Evolutionary conservation across 805 yeast species (phyloP).

Genomic region (Ogataea kodamae): DNA sequence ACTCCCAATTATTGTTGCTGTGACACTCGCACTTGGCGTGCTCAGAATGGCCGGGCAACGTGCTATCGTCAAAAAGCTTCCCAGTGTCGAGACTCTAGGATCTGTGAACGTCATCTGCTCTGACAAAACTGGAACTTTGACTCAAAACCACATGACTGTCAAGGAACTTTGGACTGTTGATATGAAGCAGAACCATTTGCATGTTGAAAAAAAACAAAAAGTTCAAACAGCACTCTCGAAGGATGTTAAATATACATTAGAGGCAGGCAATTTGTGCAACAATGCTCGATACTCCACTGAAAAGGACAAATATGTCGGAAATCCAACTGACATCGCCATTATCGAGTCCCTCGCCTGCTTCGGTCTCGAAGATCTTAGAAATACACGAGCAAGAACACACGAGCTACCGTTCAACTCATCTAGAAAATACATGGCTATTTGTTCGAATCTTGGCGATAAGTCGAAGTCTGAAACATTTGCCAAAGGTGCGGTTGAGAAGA

Average conservation of each 20-base stretch:
- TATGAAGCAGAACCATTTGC: slow-evolving; percentile 37
- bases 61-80: slow-evolving; percentile 91
- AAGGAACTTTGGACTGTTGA: slow-evolving; percentile 78
- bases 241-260: slow-evolving; percentile 55
- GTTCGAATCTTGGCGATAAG: slow-evolving; percentile 56
- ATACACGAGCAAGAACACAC: slow-evolving; percentile 50
- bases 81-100: slow-evolving; percentile 93
- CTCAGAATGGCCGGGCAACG: slow-evolving; percentile 91
- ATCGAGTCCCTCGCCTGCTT: slow-evolving; percentile 70
- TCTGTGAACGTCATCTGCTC: slow-evolving; percentile 91
- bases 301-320: slow-evolving; percentile 73
- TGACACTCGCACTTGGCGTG: slow-evolving; percentile 93
- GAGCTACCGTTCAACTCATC: slow-evolving; percentile 84
- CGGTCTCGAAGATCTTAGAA: slow-evolving; percentile 68
- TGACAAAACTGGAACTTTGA: slow-evolving; percentile 88
- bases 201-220: slow-evolving; percentile 44
- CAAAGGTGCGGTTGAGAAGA: slow-evolving; percentile 87
- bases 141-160: slow-evolving; percentile 89
- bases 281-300: slow-evolving; percentile 69
- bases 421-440: slow-evolving; percentile 89
- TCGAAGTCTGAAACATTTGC: slow-evolving; percentile 58
- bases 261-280: slow-evolving; percentile 71
- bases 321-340: slow-evolving; percentile 92
- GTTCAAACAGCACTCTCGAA: slow-evolving; percentile 45
- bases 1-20: slow-evolving; percentile 95